These are phyloP conservation scores for Trichosporon faecale DNA, from an alignment of 1,284 basidiomycete species.

Conservation along the genomic window DNA sequence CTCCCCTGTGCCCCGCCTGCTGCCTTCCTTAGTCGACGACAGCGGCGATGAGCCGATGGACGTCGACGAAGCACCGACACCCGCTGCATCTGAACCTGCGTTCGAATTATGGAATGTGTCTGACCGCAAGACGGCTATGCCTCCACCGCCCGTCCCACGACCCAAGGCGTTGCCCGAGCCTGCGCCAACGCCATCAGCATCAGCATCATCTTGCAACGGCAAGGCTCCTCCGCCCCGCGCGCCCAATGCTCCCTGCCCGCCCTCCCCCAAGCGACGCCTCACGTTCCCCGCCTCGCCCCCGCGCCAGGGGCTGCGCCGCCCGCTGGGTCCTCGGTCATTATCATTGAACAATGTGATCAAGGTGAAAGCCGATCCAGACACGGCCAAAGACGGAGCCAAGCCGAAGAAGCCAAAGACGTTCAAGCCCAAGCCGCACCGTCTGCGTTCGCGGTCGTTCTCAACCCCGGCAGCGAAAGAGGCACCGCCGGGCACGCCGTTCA, in stretches of 20 bases:
- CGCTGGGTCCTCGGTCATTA: not conserved
- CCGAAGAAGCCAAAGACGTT: not conserved
- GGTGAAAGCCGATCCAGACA: not conserved
- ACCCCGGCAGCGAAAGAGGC: not conserved
- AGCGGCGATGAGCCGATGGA: constrained; percentile 6
- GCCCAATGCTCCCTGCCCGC: not conserved
- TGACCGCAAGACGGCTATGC: not conserved
- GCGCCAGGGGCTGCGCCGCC: not conserved
- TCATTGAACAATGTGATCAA: not conserved
- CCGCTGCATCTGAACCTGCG: not conserved
- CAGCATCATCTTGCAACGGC: not conserved
- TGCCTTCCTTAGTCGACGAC: not conserved
- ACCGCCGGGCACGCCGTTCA: not conserved
- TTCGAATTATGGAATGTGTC: not conserved
- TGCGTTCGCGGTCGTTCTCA: not conserved
- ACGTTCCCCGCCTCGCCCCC: constrained; percentile 2
- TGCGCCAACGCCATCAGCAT: not conserved
- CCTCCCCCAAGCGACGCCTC: not conserved
- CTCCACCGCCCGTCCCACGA: not conserved
- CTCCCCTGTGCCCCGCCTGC: constrained; percentile 3
- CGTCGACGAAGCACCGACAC: not conserved
- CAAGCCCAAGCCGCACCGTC: not conserved
- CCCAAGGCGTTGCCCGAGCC: not conserved
- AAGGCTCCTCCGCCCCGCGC: not conserved
- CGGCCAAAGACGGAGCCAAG: not conserved